These are phyloP conservation scores for Babesia divergens DNA, from an alignment of 169 alveolate species.

Conservation along the genomic window DNA sequence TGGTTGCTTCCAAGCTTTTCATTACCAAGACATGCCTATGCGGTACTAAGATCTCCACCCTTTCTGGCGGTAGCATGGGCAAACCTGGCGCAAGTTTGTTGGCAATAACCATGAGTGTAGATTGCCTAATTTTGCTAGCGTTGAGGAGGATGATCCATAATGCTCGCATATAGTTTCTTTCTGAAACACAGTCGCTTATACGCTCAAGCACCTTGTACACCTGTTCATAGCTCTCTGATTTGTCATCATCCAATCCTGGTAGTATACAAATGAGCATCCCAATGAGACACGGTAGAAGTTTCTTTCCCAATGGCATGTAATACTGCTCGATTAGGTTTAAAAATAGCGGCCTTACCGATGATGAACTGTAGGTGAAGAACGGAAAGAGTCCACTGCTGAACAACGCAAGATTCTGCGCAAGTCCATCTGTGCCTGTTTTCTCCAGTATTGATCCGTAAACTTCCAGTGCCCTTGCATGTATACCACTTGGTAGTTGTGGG, in stretches of 20 bases:
- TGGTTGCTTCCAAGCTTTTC: constrained; percentile 74
- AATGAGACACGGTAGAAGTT: constrained; percentile 75
- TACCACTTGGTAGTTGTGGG: constrained; percentile 89
- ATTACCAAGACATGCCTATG: constrained; percentile 70
- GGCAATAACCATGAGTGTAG: constrained; percentile 78
- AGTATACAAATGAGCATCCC: constrained; percentile 79
- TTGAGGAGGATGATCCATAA: constrained; percentile 77
- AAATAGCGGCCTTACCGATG: constrained; percentile 84
- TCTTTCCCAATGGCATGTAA: constrained; percentile 82
- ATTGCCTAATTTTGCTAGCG: constrained; percentile 73
- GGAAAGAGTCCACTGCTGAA: constrained; percentile 89
- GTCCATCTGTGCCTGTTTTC: constrained; percentile 78
- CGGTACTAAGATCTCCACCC: constrained; percentile 76
- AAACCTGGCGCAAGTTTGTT: constrained; percentile 74
- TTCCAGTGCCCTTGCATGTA: constrained; percentile 88
- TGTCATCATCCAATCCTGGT: constrained; percentile 84
- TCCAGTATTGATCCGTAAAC: constrained; percentile 83
- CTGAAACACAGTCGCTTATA: constrained; percentile 76
- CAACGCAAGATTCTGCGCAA: constrained; percentile 85
- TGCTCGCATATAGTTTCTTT: constrained; percentile 77
- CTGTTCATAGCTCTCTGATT: constrained; percentile 67
- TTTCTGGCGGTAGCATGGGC: constrained; percentile 56
- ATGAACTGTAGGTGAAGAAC: constrained; percentile 85
- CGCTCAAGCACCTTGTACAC: constrained; percentile 69
- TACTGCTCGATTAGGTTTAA: constrained; percentile 79